A percentile compares a stretch with the other conserved stretches of the same genome.
Evolutionary conservation across 257 asterid species (phyloP).

Genomic region (Perilla frutescens): DNA sequence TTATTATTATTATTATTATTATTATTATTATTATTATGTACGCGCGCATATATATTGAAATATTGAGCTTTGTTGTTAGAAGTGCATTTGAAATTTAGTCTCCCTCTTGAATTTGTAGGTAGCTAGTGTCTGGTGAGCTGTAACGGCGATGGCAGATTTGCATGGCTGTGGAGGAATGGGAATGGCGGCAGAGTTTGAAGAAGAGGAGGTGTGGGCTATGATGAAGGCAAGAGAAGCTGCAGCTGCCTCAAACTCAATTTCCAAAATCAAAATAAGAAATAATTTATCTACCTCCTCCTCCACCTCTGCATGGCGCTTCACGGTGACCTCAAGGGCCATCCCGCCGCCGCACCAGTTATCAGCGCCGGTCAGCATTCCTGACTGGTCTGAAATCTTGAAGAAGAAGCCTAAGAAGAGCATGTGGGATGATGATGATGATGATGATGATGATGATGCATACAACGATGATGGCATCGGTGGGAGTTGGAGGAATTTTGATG

Average conservation of each 20-base stretch:
- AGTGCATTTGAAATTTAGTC: constrained; percentile 6
- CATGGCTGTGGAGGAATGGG: constrained; percentile 27
- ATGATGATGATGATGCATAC: no score
- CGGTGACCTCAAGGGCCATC: constrained; percentile 29
- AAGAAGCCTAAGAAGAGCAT: constrained; percentile 35
- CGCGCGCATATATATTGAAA: constrained; percentile 4
- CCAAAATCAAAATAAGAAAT: constrained; percentile 30
- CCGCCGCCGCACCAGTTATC: constrained; percentile 35
- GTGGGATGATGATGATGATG: constrained; percentile 27
- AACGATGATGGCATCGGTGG: no score
- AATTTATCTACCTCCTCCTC: neutral
- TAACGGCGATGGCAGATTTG: constrained; percentile 28
- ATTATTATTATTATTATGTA: neutral
- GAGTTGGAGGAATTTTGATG: neutral
- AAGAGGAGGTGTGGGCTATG: constrained; percentile 48
- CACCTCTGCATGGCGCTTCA: constrained; percentile 39
- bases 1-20: no score
- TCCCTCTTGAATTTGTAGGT: neutral
- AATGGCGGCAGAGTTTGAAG: constrained; percentile 35
- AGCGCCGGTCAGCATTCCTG: constrained; percentile 46
- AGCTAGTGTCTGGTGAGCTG: neutral
- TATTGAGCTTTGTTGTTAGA: neutral
- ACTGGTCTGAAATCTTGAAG: constrained; percentile 44
- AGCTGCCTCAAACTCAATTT: constrained; percentile 15
- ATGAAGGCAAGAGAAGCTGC: constrained; percentile 26